Evolutionary conservation across 2,329 filamentous ascomycete genomes (phyloP).

Genomic region (Pseudocercospora pini-densiflorae): DNA sequence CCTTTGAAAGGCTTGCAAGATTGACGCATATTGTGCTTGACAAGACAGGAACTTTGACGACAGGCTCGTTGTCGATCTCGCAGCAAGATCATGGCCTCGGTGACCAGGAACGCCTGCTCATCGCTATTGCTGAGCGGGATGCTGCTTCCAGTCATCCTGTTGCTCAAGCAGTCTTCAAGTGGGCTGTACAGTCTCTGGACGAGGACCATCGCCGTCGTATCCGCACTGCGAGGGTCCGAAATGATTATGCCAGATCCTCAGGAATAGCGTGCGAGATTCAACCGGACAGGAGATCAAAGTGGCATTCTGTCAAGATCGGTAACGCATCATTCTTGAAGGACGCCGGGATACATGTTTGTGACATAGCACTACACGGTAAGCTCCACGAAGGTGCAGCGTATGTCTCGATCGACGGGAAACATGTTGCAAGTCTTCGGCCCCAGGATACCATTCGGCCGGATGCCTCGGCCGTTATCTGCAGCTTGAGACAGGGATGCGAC

Average conservation of each 20-base stretch:
- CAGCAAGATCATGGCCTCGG: background rate
- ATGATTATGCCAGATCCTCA: background rate
- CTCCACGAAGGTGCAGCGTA: background rate
- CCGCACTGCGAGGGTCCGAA: background rate
- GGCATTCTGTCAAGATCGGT: background rate
- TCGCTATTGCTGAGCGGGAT: background rate
- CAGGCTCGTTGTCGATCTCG: background rate
- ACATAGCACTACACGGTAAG: too few species aligned
- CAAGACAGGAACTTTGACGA: background rate
- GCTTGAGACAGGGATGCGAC: background rate
- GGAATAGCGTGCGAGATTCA: background rate
- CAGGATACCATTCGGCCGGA: background rate
- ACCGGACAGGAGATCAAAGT: background rate
- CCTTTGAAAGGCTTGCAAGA: background rate
- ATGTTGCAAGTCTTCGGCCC: background rate
- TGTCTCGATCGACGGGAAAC: background rate
- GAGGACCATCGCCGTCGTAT: background rate
- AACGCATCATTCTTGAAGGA: background rate
- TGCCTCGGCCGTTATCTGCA: background rate
- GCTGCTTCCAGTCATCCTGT: background rate
- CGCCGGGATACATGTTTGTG: too few species aligned
- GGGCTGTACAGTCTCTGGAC: background rate
- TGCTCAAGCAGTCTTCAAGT: background rate
- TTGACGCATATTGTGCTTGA: background rate
- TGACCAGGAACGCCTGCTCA: background rate